Percentiles rank a stretch among this genome's conserved stretches.
phyloP scores from a whole-genome alignment of 1,284 basidiomycete species.

The Volvariella surrecta region DNA sequence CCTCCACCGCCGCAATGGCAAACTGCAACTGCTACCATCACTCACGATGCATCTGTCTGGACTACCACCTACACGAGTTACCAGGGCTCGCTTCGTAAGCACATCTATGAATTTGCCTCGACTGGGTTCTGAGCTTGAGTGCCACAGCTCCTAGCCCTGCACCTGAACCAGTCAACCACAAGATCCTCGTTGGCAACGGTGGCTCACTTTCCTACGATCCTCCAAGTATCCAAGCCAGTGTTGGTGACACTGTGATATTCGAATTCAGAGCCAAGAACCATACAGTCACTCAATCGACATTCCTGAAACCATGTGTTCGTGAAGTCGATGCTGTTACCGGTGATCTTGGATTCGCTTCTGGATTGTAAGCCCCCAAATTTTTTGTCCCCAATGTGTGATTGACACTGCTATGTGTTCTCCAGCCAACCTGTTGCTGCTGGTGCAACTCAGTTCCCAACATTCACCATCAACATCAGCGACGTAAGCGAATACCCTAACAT shows the following conservation, averaged over 20 bases:
- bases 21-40: constrained; percentile 28
- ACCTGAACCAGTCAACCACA: constrained; percentile 16
- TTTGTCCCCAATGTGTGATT: background rate
- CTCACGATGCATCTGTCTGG: constrained; percentile 20
- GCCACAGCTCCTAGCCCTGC: background rate
- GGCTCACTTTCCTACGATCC: constrained; percentile 28
- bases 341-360: constrained; percentile 22
- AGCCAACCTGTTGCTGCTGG: constrained; percentile 28
- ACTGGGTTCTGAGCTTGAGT: background rate
- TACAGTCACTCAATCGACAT: constrained; percentile 36
- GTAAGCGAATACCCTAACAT: no score
- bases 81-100: constrained; percentile 26
- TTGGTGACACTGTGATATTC: constrained; percentile 36
- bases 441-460: constrained; percentile 17
- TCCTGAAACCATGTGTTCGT: constrained; percentile 30
- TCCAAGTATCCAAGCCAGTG: constrained; percentile 33
- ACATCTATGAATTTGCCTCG: no score
- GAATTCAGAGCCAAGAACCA: constrained; percentile 16
- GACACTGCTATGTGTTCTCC: background rate
- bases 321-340: constrained; percentile 29
- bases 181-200: constrained; percentile 31
- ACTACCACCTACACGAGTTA: constrained; percentile 32
- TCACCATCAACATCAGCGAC: constrained; percentile 19
- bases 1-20: constrained; percentile 26
- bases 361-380: constrained; percentile 22